Evolutionary conservation across 2,329 filamentous ascomycete species (phyloP).

Genomic region (Sphaceloma murrayae): DNA sequence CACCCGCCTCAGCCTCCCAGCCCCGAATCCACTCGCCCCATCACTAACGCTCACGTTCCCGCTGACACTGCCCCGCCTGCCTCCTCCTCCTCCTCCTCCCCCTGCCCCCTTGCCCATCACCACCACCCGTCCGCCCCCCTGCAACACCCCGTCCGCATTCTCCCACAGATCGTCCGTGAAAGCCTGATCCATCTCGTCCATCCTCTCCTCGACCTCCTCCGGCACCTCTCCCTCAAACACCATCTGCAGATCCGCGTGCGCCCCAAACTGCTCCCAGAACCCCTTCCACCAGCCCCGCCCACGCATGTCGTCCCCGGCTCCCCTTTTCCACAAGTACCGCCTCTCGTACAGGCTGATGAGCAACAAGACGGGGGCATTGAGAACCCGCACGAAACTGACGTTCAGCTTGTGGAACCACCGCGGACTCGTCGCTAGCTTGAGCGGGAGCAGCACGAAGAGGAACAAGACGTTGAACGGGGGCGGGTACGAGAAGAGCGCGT

Average conservation of each 20-base stretch:
- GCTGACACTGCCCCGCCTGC: neutral
- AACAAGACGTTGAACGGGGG: slow-evolving; percentile 78
- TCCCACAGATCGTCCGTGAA: slow-evolving; percentile 37
- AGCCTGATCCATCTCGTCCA: slow-evolving; percentile 41
- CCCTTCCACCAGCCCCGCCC: slow-evolving; percentile 34
- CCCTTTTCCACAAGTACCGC: slow-evolving; percentile 52
- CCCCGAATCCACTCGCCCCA: neutral
- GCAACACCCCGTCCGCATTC: slow-evolving; percentile 24
- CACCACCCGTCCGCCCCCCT: neutral
- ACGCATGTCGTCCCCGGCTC: slow-evolving; percentile 28
- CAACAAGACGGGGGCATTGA: slow-evolving; percentile 67
- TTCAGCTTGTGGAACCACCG: slow-evolving; percentile 90
- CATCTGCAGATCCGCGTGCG: slow-evolving; percentile 60
- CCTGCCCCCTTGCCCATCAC: neutral
- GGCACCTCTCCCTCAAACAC: slow-evolving; percentile 66
- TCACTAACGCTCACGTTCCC: slow-evolving; percentile 12
- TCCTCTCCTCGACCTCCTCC: slow-evolving; percentile 39
- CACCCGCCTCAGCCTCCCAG: neutral
- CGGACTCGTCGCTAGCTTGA: slow-evolving; percentile 68
- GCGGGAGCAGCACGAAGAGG: slow-evolving; percentile 60
- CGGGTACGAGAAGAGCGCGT: slow-evolving; percentile 72
- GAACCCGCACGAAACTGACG: slow-evolving; percentile 60
- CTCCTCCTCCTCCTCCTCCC: slow-evolving; percentile 1
- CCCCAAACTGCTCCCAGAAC: slow-evolving; percentile 61
- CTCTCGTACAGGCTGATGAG: slow-evolving; percentile 63